phyloP scores from a whole-genome alignment of 805 yeast genomes.

The Clavispora phyllophila region DNA sequence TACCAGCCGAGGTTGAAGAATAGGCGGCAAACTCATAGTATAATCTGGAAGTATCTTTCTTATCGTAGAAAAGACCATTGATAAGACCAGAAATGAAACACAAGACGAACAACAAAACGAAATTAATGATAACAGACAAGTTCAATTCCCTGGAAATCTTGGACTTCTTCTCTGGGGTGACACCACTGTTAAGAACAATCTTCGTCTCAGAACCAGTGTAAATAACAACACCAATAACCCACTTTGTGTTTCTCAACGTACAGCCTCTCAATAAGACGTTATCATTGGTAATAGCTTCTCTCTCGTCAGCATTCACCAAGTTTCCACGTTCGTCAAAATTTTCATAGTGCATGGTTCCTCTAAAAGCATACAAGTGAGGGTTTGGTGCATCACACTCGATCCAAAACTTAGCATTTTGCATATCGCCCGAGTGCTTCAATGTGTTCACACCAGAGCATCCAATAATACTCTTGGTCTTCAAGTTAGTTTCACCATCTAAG shows the following conservation, averaged over 20 bases:
- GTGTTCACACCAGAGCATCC: conserved; percentile 43
- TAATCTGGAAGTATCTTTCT: conserved; percentile 39
- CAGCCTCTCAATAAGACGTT: conserved; percentile 70
- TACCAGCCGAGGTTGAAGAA: conserved; percentile 55
- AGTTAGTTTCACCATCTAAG: conserved; percentile 23
- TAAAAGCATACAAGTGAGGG: conserved; percentile 56
- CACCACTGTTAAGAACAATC: conserved; percentile 73
- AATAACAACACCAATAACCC: conserved; percentile 71
- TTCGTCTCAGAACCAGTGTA: conserved; percentile 75
- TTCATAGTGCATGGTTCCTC: conserved; percentile 58
- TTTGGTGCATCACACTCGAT: conserved; percentile 74
- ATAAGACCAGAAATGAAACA: conserved; percentile 68
- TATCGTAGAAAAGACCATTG: conserved; percentile 59
- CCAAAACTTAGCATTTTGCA: conserved; percentile 53
- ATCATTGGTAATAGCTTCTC: conserved; percentile 57
- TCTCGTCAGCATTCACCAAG: conserved; percentile 30
- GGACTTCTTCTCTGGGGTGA: conserved; percentile 69
- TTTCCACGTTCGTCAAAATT: conserved; percentile 28
- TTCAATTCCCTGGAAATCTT: conserved; percentile 63
- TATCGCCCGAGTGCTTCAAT: conserved; percentile 52
- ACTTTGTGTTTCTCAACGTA: conserved; percentile 66
- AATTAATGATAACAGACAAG: conserved; percentile 60
- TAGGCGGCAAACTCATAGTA: conserved; percentile 60
- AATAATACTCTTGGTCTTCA: conserved; percentile 55
- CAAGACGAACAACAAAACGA: conserved; percentile 52